Evolutionary conservation across 768 basidiomycete species (phyloP), one percentile per base, ranked within the genome.

Genomic region (Trametes cubensis): DNA sequence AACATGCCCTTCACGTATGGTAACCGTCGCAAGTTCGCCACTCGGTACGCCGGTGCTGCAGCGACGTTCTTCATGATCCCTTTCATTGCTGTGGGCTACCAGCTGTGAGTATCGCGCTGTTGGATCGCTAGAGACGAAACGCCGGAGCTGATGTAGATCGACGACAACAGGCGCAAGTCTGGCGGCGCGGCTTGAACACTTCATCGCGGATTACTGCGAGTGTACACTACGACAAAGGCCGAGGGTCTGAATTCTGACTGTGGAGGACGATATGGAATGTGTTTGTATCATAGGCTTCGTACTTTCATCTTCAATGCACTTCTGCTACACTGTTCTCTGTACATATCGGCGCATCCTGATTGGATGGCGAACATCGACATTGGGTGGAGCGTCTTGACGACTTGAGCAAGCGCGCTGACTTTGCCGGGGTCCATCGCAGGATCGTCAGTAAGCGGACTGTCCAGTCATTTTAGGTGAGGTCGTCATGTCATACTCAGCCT

Each of bases 31-130:
- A 57, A 67, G 42, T 75, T 72, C 49, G 85, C 73, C 4, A 55
- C 76, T 51, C 86, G 85, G 71, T 63, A 84, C 57, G 58, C 69
- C 28, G 62, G 69, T 5, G 82, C 76, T 70, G 76, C 88, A 49
- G 56, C 69, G 8, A 64, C 78, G 8, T 87, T 87, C 17, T 89
- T 90, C 71, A 73, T 81, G 50, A 82, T 90, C 58, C 89, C 89
- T 14, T 85, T 91, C 72, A 66, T 80, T 50, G 87, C 88, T 6
- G 76, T 80, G 10, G 72, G 71, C 41, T 83, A 79, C 67, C 88
- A 89, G 71, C 63, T 91, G 89, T 91, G 66, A 67, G 89, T 77
- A 34, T 28, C 58, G 48, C 54, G 42, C 47, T 23, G 11, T 3
- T 14, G 21, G n/a, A 26, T 40, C 26, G 39, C 47, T 13, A 20